These are phyloP conservation scores for Schizophyllum amplum DNA, from an alignment of 1,284 basidiomycete genomes.

Conservation along the genomic window DNA sequence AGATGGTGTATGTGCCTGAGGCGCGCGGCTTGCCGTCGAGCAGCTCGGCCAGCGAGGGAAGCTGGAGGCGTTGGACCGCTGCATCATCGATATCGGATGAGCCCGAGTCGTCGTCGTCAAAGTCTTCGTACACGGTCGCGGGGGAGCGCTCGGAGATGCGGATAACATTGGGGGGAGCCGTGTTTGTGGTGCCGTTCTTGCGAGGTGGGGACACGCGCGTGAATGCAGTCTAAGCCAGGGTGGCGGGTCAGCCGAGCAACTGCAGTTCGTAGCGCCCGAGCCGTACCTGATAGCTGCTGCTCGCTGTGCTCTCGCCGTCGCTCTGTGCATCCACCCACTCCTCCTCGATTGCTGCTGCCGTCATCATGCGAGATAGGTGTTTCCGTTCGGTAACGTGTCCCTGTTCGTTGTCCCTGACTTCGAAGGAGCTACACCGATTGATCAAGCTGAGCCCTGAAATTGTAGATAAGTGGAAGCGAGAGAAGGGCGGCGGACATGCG, in stretches of 20 bases:
- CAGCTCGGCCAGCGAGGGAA: neutral
- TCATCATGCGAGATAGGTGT: too few relatives aligned
- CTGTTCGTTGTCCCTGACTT: too few relatives aligned
- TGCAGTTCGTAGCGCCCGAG: too few relatives aligned
- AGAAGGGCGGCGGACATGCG: too few relatives aligned
- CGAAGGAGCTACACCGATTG: too few relatives aligned
- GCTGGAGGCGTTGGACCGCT: neutral
- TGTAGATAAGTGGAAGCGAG: too few relatives aligned
- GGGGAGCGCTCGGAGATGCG: neutral
- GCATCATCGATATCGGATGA: neutral
- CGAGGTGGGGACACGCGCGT: neutral
- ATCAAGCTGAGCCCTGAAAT: too few relatives aligned
- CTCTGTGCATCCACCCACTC: too few relatives aligned
- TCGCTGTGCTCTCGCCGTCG: too few relatives aligned
- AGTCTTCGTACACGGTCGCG: neutral
- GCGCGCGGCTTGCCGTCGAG: neutral
- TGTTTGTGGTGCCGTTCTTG: neutral
- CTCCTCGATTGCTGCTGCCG: too few relatives aligned
- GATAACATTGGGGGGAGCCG: neutral
- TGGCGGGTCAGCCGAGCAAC: neutral
- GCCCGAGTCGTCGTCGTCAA: neutral
- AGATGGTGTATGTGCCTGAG: neutral
- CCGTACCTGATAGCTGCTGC: too few relatives aligned
- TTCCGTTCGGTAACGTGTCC: too few relatives aligned
- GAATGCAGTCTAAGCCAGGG: neutral